Base-by-base conservation (phyloP, 2,329 filamentous ascomycete species). In the Colletotrichum musae region DNA sequence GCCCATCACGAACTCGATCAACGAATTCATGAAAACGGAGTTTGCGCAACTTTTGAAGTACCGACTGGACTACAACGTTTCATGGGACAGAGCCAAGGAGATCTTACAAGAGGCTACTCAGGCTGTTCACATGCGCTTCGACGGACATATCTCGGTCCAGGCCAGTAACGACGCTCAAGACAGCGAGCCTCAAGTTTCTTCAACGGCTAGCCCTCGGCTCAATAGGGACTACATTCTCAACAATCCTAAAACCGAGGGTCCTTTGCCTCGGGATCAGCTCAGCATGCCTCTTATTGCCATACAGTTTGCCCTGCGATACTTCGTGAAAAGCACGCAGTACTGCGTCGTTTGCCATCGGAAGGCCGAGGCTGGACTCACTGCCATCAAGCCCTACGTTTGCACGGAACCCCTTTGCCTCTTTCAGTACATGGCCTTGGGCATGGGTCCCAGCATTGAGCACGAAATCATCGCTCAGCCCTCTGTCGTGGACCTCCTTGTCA, bases 381-480 rank as follows among this genome's bases (percentile, higher is more conserved):
- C 92, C 2, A 83, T 94, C 69, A 94, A 93, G 73, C 93, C 93
- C 2, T 94, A 92, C 70, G 94, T 97, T 52, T 98, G 95, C 80
- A 88, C 88, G 24, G 87, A 88, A 13, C 84, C 86, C 1, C 84
- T 98, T 3, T 98, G 95, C 75, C 83, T 97, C 4, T 97, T 93
- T 75, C 95, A 98, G 76, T 97, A 96, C 80, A 93, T 97, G 86
- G 86, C 88, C 16, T 84, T 97, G n/a, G 94, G 94, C 0, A 91
- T 97, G 75, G 95, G 94, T 0, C 92, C 93, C 2, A 94, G 90
- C 74, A 89, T 97, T 64, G 94, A 98, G 77, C 90, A 95, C 76
- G 94, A 97, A 75, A 92, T 98, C 24, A 76, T 92, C 28, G 88
- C 89, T 13, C 93, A 95, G 76, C 93, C 94, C 2, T 89, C 91